These are phyloP conservation scores for Cryptococcus hybrid DNA, from an alignment of 1,284 basidiomycete genomes.

Conservation along the genomic window DNA sequence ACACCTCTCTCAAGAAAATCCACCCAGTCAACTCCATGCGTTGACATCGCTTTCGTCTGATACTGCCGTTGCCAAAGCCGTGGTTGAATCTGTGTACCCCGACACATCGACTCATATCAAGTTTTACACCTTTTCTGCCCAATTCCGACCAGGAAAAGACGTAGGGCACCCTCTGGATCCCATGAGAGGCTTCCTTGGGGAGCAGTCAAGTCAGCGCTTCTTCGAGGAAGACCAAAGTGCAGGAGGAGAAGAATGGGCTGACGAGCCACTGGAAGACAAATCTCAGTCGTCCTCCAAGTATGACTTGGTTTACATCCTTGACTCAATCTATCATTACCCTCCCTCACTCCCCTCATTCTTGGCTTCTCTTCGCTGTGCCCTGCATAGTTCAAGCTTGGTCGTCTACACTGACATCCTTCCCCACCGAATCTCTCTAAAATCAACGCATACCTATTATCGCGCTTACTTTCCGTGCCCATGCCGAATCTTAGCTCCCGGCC, in stretches of 20 bases:
- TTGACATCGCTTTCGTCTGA: slow-evolving; percentile 62
- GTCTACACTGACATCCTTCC: slow-evolving; percentile 63
- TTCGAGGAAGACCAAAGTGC: neutral
- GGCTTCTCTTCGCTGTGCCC: slow-evolving; percentile 52
- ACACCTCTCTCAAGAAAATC: slow-evolving; percentile 45
- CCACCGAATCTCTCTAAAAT: slow-evolving; percentile 21
- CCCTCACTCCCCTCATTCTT: slow-evolving; percentile 57
- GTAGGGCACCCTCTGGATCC: slow-evolving; percentile 40
- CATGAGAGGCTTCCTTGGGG: slow-evolving; percentile 35
- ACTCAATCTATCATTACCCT: slow-evolving; percentile 69
- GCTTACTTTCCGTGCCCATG: slow-evolving; percentile 53
- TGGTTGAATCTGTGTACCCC: slow-evolving; percentile 42
- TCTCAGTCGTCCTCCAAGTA: slow-evolving; percentile 23
- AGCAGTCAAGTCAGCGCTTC: neutral
- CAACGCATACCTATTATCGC: slow-evolving; percentile 29
- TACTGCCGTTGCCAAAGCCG: slow-evolving; percentile 53
- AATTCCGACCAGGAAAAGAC: slow-evolving; percentile 24
- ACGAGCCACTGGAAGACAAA: neutral
- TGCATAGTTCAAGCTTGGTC: slow-evolving; percentile 58
- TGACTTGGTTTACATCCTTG: slow-evolving; percentile 55
- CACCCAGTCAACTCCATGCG: slow-evolving; percentile 57
- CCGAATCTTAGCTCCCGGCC: slow-evolving; percentile 55
- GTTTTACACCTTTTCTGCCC: slow-evolving; percentile 26
- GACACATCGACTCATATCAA: slow-evolving; percentile 17
- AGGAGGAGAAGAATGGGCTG: neutral